Evolutionary conservation across 345 rosid genomes (phyloP), one percentile per base, ranked within the genome.

Genomic region (Populus pruinosa): DNA sequence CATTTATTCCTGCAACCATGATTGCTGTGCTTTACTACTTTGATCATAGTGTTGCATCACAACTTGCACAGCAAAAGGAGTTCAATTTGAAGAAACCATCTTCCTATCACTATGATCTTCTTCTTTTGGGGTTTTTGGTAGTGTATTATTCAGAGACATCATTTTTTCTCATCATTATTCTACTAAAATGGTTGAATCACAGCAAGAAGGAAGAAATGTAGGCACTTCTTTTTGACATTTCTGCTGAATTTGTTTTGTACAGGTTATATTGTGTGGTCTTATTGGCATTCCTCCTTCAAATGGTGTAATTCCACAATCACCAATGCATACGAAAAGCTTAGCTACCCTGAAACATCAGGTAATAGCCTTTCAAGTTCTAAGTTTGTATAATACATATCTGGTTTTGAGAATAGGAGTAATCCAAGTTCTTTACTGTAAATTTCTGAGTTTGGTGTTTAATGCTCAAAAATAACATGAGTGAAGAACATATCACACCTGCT

Each of bases 231-330:
- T 39, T 65, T 61, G 50, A 55, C 68, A 27, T 53, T 36, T 63
- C 23, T 17, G 16, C 36, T 63, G 67, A 21, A 33, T 17, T 76
- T 76, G 61, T 29, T 41, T 59, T 79, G 55, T 55, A 12, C 84
- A 95, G 99, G 91, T 91, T 63, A 87, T 95, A 65, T 61, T 95
- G 70, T 93, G 99, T 39, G 99, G 99, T 72, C 93, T 95, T 64
- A 85, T 95, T 75, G 99, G 98, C 81, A 91, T 95, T 72, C 99
- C 99, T 36, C 98, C 99, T 67, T 89, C 99, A 62, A 95, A 95
- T 80, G 99, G 99, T 73, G 99, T 95, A 72, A 93, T 95, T 74
- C 99, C 99, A 13, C 98, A 95, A 76, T 95, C 99, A 63, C 99
- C 99, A 50, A 95, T 95, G 99, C 99, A 95, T 77, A 95, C 99